A percentile compares a stretch with the other conserved stretches of the same genome.
These are phyloP conservation scores for Fusarium drepaniforme DNA, from an alignment of 2,329 filamentous ascomycete genomes.

Conservation along the genomic window DNA sequence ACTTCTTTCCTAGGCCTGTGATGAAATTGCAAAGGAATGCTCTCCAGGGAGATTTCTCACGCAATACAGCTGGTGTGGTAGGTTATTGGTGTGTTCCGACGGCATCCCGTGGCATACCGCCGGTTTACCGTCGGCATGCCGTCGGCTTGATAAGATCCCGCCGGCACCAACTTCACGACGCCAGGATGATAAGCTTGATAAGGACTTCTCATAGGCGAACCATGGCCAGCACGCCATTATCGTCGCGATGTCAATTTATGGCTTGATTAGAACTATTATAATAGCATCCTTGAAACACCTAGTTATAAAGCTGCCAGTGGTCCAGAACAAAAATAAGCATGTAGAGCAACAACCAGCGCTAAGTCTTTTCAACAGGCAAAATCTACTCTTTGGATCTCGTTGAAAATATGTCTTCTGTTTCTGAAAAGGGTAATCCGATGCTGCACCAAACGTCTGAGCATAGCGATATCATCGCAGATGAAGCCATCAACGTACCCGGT, in stretches of 20 bases:
- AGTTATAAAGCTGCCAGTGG: background rate
- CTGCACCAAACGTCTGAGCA: constrained; percentile 12
- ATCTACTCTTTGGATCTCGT: background rate
- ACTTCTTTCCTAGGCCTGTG: background rate
- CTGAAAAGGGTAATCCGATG: constrained; percentile 18
- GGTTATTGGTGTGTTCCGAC: background rate
- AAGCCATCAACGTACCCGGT: constrained; percentile 37
- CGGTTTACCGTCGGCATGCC: constrained; percentile 39
- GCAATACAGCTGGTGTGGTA: background rate
- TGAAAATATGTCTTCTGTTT: constrained; percentile 22
- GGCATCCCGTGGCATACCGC: constrained; percentile 14
- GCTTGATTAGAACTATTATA: background rate
- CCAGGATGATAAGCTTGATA: constrained; percentile 3
- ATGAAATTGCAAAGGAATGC: background rate
- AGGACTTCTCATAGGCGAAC: constrained; percentile 22
- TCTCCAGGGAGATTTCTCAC: background rate
- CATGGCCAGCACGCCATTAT: constrained; percentile 43
- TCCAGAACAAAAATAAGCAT: background rate
- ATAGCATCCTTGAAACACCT: background rate
- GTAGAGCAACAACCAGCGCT: background rate
- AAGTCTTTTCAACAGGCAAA: background rate
- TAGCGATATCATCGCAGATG: constrained; percentile 21
- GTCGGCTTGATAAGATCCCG: constrained; percentile 12
- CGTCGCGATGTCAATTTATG: constrained; percentile 28
- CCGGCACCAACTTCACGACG: constrained; percentile 2